These are phyloP conservation scores for Pythium brachiatum DNA, from an alignment of 352 stramenopile genomes.

Conservation along the genomic window DNA sequence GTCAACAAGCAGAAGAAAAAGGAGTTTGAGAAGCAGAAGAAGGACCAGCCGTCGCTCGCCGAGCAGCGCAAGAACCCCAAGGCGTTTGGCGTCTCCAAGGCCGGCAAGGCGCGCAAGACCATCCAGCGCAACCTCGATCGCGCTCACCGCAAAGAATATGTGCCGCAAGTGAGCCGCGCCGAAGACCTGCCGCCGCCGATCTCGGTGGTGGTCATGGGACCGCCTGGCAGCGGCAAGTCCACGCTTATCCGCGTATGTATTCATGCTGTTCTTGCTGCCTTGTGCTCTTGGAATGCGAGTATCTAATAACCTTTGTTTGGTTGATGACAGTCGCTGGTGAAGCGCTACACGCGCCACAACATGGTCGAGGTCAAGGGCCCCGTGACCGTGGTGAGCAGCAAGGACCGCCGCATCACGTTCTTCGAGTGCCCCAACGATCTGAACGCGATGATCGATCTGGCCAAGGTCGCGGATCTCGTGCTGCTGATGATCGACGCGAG, in stretches of 20 bases:
- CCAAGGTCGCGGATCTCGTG: slow-evolving; percentile 99
- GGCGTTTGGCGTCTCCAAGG: slow-evolving; percentile 97
- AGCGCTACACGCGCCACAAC: slow-evolving; percentile 99
- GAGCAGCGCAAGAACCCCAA: slow-evolving; percentile 96
- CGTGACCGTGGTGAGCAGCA: slow-evolving; percentile 98
- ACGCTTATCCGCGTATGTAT: slow-evolving; percentile 93
- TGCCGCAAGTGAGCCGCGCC: slow-evolving; percentile 81
- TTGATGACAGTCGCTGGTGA: slow-evolving; percentile 91
- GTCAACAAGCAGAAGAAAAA: slow-evolving; percentile 95
- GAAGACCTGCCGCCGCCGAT: slow-evolving; percentile 91
- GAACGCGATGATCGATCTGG: slow-evolving; percentile 93
- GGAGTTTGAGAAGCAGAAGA: slow-evolving; percentile 83
- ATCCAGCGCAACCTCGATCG: slow-evolving; percentile 98
- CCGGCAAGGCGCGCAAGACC: slow-evolving; percentile 92
- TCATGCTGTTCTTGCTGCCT: not conserved
- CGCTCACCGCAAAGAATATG: slow-evolving; percentile 97
- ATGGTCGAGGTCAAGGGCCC: slow-evolving; percentile 96
- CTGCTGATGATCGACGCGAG: slow-evolving; percentile 99
- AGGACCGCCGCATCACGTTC: slow-evolving; percentile 98
- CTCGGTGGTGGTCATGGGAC: slow-evolving; percentile 98
- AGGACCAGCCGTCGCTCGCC: slow-evolving; percentile 73
- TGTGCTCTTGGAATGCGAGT: not conserved
- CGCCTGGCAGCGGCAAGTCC: slow-evolving; percentile 95
- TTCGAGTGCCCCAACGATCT: slow-evolving; percentile 98
- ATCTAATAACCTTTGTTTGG: not conserved